phyloP scores from a whole-genome alignment of 2,329 filamentous ascomycete species.

The Colletotrichum chrysophilum region DNA sequence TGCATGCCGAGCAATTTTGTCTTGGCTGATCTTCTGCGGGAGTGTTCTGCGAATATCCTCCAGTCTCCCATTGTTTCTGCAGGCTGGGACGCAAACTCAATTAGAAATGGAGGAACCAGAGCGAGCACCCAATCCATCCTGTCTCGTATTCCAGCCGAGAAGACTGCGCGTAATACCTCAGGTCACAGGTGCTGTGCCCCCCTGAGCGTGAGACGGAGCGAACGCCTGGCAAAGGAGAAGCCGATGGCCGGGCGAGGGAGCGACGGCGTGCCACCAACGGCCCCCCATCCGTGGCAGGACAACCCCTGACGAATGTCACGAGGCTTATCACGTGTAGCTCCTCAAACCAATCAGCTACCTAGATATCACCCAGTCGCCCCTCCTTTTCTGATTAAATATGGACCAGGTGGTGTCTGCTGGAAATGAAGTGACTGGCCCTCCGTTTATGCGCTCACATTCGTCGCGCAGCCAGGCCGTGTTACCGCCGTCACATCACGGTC shows the following conservation, averaged over 20 bases:
- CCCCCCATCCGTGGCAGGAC: background rate
- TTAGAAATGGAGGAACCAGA: background rate
- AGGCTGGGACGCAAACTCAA: background rate
- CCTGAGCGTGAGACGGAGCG: background rate
- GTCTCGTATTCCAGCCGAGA: slow-evolving; percentile 1
- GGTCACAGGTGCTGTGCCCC: background rate
- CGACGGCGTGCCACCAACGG: background rate
- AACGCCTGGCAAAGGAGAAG: background rate
- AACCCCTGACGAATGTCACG: background rate
- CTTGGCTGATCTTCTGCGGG: background rate
- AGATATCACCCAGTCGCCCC: background rate
- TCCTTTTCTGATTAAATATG: slow-evolving; percentile 8
- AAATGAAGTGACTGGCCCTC: background rate
- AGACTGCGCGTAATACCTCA: background rate
- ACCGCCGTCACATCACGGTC: background rate
- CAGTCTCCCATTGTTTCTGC: background rate
- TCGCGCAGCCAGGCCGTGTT: background rate
- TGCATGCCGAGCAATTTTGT: background rate
- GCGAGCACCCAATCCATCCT: background rate
- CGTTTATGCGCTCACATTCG: background rate
- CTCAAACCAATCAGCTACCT: background rate
- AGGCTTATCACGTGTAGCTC: rapidly evolving
- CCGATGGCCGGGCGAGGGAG: background rate
- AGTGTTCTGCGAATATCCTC: background rate
- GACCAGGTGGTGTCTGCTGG: background rate